Conservation (phyloP, 306 rosid genomes). For the Biancaea sappan region DNA sequence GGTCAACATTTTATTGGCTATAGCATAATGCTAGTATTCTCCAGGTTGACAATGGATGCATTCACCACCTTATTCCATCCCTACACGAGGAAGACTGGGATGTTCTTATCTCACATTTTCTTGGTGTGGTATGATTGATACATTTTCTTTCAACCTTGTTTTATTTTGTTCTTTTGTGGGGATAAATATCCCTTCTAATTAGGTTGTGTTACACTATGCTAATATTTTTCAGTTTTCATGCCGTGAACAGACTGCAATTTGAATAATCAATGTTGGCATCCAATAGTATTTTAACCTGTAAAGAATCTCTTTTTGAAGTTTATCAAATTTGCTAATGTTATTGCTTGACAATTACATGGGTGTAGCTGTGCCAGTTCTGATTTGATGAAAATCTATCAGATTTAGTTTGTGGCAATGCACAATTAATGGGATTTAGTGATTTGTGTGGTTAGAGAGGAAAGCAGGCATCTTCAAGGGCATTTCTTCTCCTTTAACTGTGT, state of each 20-base stretch:
- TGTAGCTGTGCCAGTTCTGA: neutral
- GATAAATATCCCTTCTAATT: neutral
- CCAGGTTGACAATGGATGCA: constrained; percentile 96
- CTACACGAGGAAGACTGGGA: constrained; percentile 90
- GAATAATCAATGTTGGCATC: neutral
- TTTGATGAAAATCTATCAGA: neutral
- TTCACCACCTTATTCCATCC: constrained; percentile 82
- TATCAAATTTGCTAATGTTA: neutral
- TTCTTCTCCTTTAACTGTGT: neutral
- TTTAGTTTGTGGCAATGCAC: neutral
- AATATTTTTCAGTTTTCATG: neutral
- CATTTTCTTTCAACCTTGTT: neutral
- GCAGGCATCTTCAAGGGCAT: neutral
- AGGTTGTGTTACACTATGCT: neutral
- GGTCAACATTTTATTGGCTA: constrained; percentile 19
- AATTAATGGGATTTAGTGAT: neutral
- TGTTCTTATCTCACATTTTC: constrained; percentile 96
- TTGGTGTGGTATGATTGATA: constrained; percentile 80
- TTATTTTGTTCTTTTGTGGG: neutral
- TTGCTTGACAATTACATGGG: neutral
- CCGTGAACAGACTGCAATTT: neutral
- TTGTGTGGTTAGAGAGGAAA: neutral
- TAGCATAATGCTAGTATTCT: constrained; percentile 27
- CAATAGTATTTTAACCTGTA: neutral
- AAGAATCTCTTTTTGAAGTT: neutral